Base-by-base conservation (phyloP, 345 rosid genomes). In the Brassica cretica region DNA sequence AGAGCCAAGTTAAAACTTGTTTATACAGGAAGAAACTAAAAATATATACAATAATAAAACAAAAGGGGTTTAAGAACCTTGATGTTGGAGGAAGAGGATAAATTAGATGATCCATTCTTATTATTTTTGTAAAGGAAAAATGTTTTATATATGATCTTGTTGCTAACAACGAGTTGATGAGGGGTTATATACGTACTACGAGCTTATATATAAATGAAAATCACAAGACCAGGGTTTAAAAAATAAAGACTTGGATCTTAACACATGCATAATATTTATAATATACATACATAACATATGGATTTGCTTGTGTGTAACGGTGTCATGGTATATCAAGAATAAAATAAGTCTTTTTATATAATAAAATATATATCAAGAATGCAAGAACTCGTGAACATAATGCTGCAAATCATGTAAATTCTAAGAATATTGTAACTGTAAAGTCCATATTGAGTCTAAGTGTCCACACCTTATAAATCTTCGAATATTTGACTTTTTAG, bases 71-170 rank as follows among this genome's bases (percentile, higher is more conserved):
- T 35, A 62, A 53, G 21, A 37, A 79, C 82, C 68, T 80, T 27
- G 16, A 33, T 69, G 62, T 64, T 55, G 35, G 21, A 9, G 75
- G 70, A 63, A 73, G 41, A 60, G 39, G 71, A 74, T 61, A 7
- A 9, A 14, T 41, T 19, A 60, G 39, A 74, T 69, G 67, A 63
- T 74, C 71, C 82, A 69, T 74, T 63, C 62, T 68, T 6, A 30
- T 37, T 66, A 8, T n/a, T 2, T 14, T 78, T 5, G 10, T 21
- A 4, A 44, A 15, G 41, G 6, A 19, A 27, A n/a, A 65, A 29
- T 1, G 35, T 66, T 21, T 3, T 8, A 58, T 60, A 71, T n/a
- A 27, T 72, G 73, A 61, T 66, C 12, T 16, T 66, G 73, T 44
- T 59, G 44, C 64, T 72, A 65, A 35, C 12, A 29, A 71, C 1